Evolutionary conservation across 106 monocot species (phyloP).

Genomic region (Hemerocallis citrina): DNA sequence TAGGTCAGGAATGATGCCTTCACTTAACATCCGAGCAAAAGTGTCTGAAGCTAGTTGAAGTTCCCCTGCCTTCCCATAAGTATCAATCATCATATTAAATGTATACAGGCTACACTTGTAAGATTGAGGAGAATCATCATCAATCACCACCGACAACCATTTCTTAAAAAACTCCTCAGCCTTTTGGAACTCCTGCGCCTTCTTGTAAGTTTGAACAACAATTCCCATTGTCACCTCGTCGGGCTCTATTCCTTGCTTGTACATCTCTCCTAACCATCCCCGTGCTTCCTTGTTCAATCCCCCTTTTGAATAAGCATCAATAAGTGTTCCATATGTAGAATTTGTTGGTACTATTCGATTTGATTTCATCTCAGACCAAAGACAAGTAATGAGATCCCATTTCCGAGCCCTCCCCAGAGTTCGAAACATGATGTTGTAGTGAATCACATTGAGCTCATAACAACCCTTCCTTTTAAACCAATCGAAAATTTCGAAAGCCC

Average conservation of each 20-base stretch:
- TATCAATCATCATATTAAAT: slow-evolving; percentile 76
- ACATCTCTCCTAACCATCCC: slow-evolving; percentile 69
- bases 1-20: slow-evolving; percentile 57
- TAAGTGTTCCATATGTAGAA: slow-evolving; percentile 77
- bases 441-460: slow-evolving; percentile 77
- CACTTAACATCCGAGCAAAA: slow-evolving; percentile 67
- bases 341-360: slow-evolving; percentile 39
- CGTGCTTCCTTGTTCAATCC: slow-evolving; percentile 43
- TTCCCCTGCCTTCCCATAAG: slow-evolving; percentile 81
- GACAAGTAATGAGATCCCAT: slow-evolving; percentile 39
- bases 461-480: slow-evolving; percentile 60
- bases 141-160: slow-evolving; percentile 33
- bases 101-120: slow-evolving; percentile 40
- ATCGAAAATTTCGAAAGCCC: slow-evolving; percentile 64
- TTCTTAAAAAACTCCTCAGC: slow-evolving; percentile 59
- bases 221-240: slow-evolving; percentile 81
- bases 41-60: slow-evolving; percentile 55
- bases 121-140: slow-evolving; percentile 7
- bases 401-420: slow-evolving; percentile 36
- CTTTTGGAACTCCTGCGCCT: slow-evolving; percentile 53
- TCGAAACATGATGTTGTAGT: slow-evolving; percentile 83
- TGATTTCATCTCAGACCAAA: slow-evolving; percentile 73
- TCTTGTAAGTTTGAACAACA: slow-evolving; percentile 65
- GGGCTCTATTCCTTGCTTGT: slow-evolving; percentile 66
- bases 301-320: slow-evolving; percentile 62